phyloP scores from a whole-genome alignment of 2,329 filamentous ascomycete genomes.

The Diplocarpon rosae region DNA sequence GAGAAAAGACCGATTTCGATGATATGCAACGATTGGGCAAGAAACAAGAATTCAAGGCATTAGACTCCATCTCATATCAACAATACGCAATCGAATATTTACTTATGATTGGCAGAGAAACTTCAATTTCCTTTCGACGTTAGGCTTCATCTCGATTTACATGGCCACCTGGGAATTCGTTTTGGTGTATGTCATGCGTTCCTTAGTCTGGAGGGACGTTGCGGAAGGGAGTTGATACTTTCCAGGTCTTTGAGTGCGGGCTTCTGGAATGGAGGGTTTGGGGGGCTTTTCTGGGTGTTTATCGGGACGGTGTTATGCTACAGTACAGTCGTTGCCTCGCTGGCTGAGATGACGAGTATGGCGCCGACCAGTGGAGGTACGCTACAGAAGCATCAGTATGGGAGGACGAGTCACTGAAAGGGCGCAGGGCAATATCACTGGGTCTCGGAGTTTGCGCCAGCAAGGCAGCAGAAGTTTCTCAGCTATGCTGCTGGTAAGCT shows the following conservation, averaged over 20 bases:
- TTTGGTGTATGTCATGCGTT: constrained; percentile 24
- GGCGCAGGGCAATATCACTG: constrained; percentile 45
- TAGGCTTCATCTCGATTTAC: constrained; percentile 33
- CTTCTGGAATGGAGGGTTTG: constrained; percentile 20
- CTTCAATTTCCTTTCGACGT: constrained; percentile 32
- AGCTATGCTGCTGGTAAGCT: constrained; percentile 38
- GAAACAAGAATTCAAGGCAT: constrained; percentile 23
- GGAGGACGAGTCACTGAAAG: constrained; percentile 34
- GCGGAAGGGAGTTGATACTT: too few relatives aligned
- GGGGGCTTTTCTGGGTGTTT: constrained; percentile 33
- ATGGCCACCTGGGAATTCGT: constrained; percentile 36
- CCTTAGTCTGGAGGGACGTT: not conserved
- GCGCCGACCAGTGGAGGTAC: constrained; percentile 18
- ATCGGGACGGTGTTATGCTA: constrained; percentile 28
- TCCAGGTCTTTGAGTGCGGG: constrained; percentile 24
- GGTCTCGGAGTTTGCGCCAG: constrained; percentile 43
- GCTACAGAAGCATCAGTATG: not conserved
- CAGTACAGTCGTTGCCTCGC: constrained; percentile 16
- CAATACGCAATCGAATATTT: not conserved
- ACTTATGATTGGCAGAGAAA: constrained; percentile 24
- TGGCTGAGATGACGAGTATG: constrained; percentile 24
- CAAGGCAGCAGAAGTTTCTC: constrained; percentile 37
- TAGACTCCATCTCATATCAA: not conserved
- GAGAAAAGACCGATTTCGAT: constrained; percentile 24
- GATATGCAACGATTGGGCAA: constrained; percentile 28